Conservation (phyloP, 208 protist species). For the Borovskyia barvae region DNA sequence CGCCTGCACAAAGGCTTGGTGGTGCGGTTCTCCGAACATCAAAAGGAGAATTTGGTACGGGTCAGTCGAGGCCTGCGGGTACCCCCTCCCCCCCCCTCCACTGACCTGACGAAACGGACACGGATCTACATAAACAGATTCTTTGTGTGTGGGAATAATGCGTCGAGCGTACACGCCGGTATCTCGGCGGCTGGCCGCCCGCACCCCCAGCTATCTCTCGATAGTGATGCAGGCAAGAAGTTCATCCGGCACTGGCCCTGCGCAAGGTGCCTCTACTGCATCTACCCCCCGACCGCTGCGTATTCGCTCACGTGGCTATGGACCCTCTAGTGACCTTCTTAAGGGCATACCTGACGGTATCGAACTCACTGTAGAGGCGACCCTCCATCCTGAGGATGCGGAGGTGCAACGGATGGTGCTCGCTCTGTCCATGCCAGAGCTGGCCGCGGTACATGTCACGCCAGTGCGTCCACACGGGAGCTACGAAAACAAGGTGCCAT, state of each 20-base stretch:
- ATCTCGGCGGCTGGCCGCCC: constrained; percentile 2
- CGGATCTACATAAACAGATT: too few species aligned
- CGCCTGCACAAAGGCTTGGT: too few species aligned
- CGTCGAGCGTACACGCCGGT: constrained; percentile 19
- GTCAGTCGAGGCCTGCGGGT: too few species aligned
- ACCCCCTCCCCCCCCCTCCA: neutral
- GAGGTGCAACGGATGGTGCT: constrained; percentile 69
- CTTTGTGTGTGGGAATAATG: too few species aligned
- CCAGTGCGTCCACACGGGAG: constrained; percentile 18
- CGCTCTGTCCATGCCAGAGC: constrained; percentile 45
- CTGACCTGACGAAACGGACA: neutral
- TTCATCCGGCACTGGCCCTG: neutral
- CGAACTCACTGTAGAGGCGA: constrained; percentile 51
- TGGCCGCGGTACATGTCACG: constrained; percentile 46
- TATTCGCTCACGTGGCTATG: constrained; percentile 70
- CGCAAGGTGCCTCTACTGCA: neutral
- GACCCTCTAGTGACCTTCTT: constrained; percentile 68
- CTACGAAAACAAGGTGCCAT: constrained; percentile 6
- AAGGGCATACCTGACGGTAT: constrained; percentile 42
- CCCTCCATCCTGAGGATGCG: constrained; percentile 70
- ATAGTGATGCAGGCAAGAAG: too few species aligned
- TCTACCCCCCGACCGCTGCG: constrained; percentile 14
- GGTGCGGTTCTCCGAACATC: too few species aligned
- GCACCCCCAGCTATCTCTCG: neutral
- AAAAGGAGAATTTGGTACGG: too few species aligned